Evolutionary conservation across 2,329 filamentous ascomycete genomes (phyloP), one percentile per base, ranked within the genome.

Genomic region (Didymella segeticola): DNA sequence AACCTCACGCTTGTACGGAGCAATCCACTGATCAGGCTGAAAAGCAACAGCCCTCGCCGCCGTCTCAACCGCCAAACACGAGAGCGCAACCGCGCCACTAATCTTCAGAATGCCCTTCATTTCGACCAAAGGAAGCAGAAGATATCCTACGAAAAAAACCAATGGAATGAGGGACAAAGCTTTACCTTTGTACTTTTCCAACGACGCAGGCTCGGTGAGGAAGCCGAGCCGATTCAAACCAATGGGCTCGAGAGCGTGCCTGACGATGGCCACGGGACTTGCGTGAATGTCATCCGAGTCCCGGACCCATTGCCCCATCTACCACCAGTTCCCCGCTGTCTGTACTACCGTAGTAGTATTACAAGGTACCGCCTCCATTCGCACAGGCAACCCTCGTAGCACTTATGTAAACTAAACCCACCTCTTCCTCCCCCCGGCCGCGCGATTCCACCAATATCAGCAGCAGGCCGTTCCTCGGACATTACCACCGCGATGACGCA

Each of bases 41-140:
- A 81, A 80, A 29, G 76, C 80, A 53, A 84, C 73, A 11, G 80
- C 75, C 53, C 80, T 72, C 47, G 79, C 81, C 53, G 75, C 70
- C 57, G 75, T 70, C 60, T 81, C 77, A 39, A 76, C 71, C 17
- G 77, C 79, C 60, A 83, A 68, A 56, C 69, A 75, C 14, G 67
- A 66, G 11, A 74, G 60, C 55, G 71, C 71, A 56, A 72, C 20
- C 30, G 57, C 63, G 45, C 63, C 23, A 47, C 57, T 46, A 47
- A 65, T 39, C 47, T 47, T 61, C 29, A 57, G 9, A 20, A 65
- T 47, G 38, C 47, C 53, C 51, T 62, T 67, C 63, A 65, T 67
- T 30, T 29, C 57, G 48, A 47, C 47, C 17, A 29, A 50, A 50
- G 19, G 11, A 50, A 41, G 42, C 26, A 33, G 29, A 34, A 46